Conservation (phyloP, 306 rosid species). For the Pueraria montana region DNA sequence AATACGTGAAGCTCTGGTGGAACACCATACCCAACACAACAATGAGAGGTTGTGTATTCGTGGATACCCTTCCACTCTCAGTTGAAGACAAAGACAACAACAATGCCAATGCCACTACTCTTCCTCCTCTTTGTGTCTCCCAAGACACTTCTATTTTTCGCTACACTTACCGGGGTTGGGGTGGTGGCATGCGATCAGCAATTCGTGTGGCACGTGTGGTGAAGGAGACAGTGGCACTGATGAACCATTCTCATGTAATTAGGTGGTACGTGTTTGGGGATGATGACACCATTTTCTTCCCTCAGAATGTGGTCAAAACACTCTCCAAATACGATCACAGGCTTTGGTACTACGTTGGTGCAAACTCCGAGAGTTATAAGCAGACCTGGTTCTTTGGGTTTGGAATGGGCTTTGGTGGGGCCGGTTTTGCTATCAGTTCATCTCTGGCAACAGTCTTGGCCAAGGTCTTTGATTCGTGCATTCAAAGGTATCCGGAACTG, state of each 20-base stretch:
- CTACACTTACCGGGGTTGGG: not conserved
- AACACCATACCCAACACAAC: conserved; percentile 35
- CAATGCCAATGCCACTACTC: conserved; percentile 37
- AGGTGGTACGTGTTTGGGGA: conserved; percentile 88
- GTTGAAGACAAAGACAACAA: not conserved
- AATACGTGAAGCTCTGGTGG: conserved; percentile 70
- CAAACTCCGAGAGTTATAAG: conserved; percentile 66
- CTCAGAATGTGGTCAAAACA: conserved; percentile 70
- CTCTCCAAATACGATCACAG: conserved; percentile 72
- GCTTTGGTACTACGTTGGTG: conserved; percentile 74
- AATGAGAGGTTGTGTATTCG: conserved; percentile 71
- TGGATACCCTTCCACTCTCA: conserved; percentile 59
- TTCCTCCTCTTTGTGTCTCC: conserved; percentile 58
- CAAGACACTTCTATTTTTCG: no score
- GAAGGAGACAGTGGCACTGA: conserved; percentile 61
- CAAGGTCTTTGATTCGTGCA: conserved; percentile 68
- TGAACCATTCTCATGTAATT: conserved; percentile 61
- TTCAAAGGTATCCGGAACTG: conserved; percentile 69
- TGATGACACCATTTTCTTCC: conserved; percentile 78
- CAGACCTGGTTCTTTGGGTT: conserved; percentile 59
- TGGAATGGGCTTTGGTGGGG: conserved; percentile 80
- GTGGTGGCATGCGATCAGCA: conserved; percentile 60
- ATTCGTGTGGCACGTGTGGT: conserved; percentile 76
- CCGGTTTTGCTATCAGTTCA: conserved; percentile 74
- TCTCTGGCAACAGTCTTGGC: conserved; percentile 64